Percentiles rank a stretch among this genome's conserved stretches.
These are phyloP conservation scores for Citrus trifoliata DNA, from an alignment of 345 rosid genomes.

Conservation along the genomic window DNA sequence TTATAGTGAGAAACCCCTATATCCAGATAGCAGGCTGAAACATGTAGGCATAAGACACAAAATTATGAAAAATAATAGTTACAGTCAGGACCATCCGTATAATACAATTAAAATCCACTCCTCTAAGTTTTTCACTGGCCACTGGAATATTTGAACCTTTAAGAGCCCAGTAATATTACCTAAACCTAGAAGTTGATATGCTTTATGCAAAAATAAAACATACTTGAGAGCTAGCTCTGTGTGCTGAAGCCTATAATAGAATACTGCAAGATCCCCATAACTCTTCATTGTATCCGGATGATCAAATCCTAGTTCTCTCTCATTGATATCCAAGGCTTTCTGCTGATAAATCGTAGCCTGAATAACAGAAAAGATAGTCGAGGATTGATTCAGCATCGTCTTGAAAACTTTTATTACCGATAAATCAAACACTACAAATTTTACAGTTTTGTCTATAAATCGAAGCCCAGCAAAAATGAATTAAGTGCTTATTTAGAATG, in stretches of 20 bases:
- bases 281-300: conserved; percentile 99
- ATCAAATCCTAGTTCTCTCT: conserved; percentile 97
- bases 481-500: not conserved
- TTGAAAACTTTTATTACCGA: conserved; percentile 16
- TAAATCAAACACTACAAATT: not conserved
- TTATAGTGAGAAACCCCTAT: not conserved
- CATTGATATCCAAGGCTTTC: conserved; percentile 98
- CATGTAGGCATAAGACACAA: not conserved
- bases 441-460: not conserved
- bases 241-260: conserved; percentile 97
- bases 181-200: conserved; percentile 1
- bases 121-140: not conserved
- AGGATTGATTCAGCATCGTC: conserved; percentile 14
- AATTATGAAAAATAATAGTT: not conserved
- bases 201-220: conserved; percentile 21
- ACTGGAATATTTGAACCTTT: not conserved
- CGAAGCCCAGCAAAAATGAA: not conserved
- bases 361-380: conserved; percentile 10
- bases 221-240: conserved; percentile 99
- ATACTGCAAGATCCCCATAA: conserved; percentile 99
- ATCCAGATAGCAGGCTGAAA: not conserved
- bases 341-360: conserved; percentile 99
- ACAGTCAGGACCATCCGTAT: not conserved
- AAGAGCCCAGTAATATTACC: not conserved
- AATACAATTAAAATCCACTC: not conserved